Evolutionary conservation across 78 protist species (phyloP).

Genomic region (Dictyostelium citrinum): DNA sequence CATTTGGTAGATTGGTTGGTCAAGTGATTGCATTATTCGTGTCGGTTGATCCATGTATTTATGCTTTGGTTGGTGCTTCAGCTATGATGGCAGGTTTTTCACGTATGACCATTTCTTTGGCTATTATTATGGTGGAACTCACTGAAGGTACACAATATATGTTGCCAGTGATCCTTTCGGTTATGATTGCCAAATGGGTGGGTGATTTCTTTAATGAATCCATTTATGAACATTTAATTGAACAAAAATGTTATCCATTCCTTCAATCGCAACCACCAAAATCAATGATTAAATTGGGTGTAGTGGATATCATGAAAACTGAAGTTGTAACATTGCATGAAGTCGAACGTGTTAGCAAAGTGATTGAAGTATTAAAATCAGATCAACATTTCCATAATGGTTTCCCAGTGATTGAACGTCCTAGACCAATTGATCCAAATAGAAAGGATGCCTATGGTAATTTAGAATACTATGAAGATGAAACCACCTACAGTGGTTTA

Average conservation of each 20-base stretch:
- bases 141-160: conserved; percentile 82
- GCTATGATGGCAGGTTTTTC: conserved; percentile 93
- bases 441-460: not conserved
- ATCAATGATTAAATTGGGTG: conserved; percentile 46
- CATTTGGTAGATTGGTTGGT: conserved; percentile 91
- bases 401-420: conserved; percentile 70
- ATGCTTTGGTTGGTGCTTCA: conserved; percentile 94
- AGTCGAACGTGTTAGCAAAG: conserved; percentile 28
- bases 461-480: conserved; percentile 17
- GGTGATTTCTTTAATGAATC: conserved; percentile 81
- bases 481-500: conserved; percentile 48
- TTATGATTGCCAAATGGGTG: conserved; percentile 88
- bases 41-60: conserved; percentile 61
- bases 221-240: conserved; percentile 85
- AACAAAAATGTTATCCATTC: conserved; percentile 86
- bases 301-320: conserved; percentile 74
- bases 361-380: conserved; percentile 57
- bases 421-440: not conserved
- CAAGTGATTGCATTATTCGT: conserved; percentile 28
- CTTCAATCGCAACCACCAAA: conserved; percentile 85
- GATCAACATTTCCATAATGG: conserved; percentile 35
- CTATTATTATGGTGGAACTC: conserved; percentile 90
- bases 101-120: conserved; percentile 91
- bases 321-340: conserved; percentile 65
- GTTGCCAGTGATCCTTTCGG: conserved; percentile 85